These are phyloP conservation scores for Huntiella bhutanensis DNA, from an alignment of 2,329 filamentous ascomycete genomes.

Conservation along the genomic window DNA sequence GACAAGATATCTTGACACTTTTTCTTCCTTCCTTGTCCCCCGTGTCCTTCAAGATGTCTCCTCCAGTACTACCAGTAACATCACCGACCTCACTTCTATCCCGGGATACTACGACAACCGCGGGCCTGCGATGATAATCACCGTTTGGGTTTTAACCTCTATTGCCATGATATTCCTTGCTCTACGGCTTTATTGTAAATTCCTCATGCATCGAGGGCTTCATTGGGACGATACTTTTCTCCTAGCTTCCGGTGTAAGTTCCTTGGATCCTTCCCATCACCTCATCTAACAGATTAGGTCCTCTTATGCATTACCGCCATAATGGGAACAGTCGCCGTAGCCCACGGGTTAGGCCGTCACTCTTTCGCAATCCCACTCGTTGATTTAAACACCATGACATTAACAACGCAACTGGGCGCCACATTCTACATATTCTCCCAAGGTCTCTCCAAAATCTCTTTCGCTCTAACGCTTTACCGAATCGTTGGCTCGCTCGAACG, in stretches of 20 bases:
- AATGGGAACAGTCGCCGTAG: constrained; percentile 11
- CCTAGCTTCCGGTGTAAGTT: constrained; percentile 16
- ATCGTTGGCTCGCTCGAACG: constrained; percentile 14
- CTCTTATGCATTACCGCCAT: not conserved
- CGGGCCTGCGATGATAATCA: constrained; percentile 2
- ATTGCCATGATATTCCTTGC: constrained; percentile 13
- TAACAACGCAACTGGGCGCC: constrained; percentile 2
- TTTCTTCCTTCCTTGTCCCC: not conserved
- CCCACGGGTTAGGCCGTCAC: constrained; percentile 12
- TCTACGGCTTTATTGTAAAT: constrained; percentile 21
- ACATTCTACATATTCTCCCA: constrained; percentile 6
- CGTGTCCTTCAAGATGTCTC: not conserved
- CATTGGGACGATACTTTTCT: constrained; percentile 22
- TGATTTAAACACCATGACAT: not conserved
- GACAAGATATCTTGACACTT: no score
- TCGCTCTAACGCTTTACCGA: constrained; percentile 17
- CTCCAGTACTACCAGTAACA: not conserved
- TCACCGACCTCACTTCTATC: not conserved
- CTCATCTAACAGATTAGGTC: constrained; percentile 1
- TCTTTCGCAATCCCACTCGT: constrained; percentile 8
- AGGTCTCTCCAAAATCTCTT: constrained; percentile 15
- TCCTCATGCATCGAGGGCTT: constrained; percentile 18
- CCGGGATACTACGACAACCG: constrained; percentile 9
- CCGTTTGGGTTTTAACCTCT: constrained; percentile 9
- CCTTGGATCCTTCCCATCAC: not conserved